Evolutionary conservation across 176 grass and related monocot species (phyloP).

Genomic region (Oryza longistaminata): DNA sequence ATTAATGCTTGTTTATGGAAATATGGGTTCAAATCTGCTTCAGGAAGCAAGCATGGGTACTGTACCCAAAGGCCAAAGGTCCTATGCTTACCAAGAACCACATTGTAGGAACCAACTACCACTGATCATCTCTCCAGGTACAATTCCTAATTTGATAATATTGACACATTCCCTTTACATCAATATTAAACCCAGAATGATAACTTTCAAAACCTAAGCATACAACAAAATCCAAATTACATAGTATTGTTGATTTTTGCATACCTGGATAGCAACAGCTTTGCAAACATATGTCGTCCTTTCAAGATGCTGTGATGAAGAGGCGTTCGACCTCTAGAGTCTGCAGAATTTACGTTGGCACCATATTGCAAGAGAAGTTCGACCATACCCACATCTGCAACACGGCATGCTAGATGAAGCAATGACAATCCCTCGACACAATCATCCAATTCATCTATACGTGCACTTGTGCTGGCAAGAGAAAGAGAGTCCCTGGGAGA

Average conservation of each 20-base stretch:
- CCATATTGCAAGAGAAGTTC: conserved; percentile 96
- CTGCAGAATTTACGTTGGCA: conserved; percentile 67
- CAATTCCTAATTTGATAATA: background rate
- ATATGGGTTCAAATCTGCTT: too few relatives aligned
- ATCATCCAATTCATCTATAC: conserved; percentile 42
- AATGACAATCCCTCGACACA: conserved; percentile 67
- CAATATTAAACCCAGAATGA: background rate
- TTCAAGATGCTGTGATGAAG: conserved; percentile 96
- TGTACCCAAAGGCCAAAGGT: background rate
- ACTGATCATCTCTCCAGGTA: background rate
- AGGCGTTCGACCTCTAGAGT: conserved; percentile 62
- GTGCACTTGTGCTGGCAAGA: conserved; percentile 52
- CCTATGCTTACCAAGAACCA: background rate
- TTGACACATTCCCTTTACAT: background rate
- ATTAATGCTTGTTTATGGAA: background rate
- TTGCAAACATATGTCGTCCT: conserved; percentile 57
- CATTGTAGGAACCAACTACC: too few relatives aligned
- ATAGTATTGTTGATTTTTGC: background rate
- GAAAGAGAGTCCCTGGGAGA: conserved; percentile 45
- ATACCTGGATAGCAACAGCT: conserved; percentile 83
- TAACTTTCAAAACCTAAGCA: background rate
- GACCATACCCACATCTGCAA: conserved; percentile 85
- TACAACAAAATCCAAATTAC: background rate
- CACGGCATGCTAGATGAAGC: conserved; percentile 84
- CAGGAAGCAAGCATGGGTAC: too few relatives aligned